Evolutionary conservation across 768 basidiomycete species (phyloP), one percentile per base, ranked within the genome.

Genomic region (Rhizopogon vinicolor): DNA sequence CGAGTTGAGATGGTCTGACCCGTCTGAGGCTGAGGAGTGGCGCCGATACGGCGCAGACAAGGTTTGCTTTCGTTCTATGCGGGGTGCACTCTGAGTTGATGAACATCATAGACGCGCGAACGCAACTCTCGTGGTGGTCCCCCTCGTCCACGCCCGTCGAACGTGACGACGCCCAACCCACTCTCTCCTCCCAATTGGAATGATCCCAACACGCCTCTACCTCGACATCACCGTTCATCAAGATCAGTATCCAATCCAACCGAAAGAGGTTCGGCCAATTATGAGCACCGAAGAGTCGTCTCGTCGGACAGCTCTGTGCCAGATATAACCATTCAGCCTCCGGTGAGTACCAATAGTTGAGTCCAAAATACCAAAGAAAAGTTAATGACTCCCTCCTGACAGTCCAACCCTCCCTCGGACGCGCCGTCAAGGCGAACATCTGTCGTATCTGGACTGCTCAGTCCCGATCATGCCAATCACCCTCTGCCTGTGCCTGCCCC

Each of bases 231-330:
- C 54, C 63, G 62, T 50, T 62, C 64, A 31, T 31, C 58, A 44
- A 53, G 64, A 31, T 44, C 51, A 49, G 62, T 62, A 52, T 53
- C 54, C 42, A 57, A 55, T 22, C 51, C 56, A 43, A 59, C 45
- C 25, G 42, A 18, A 14, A 57, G 37, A 33, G 41, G 67, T 52
- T 53, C 39, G 31, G 7, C 5, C 7, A 18, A 10, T 29, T 19
- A 55, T 28, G 54, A 52, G n/a, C 61, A 60, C 35, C 70, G 59
- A 18, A 55, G 67, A 58, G 59, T 56, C 0, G 46, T 63, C 14
- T 69, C 70, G 25, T 72, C 70, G 33, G 68, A 71, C 42, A 72
- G 68, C 31, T 70, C 68, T 45, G 64, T 70, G 51, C 68, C 68
- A 60, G 68, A 72, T 48, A 70, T 70, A 56, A 66, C 41, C 28